These are phyloP conservation scores for Solanum dulcamara DNA, from an alignment of 257 asterid genomes.

Conservation along the genomic window DNA sequence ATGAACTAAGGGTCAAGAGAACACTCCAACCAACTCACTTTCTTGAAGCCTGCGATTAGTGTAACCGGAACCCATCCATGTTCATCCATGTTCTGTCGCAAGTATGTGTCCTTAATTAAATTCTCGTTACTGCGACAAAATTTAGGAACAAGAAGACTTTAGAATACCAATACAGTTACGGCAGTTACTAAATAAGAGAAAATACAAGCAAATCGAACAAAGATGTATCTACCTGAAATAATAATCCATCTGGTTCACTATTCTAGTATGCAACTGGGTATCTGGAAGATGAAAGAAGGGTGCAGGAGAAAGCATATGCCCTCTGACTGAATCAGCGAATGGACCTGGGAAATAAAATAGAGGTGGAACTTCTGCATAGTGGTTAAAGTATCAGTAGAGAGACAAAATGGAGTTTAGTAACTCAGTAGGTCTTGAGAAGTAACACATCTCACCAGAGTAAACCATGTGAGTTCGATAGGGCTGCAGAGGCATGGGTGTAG, in stretches of 20 bases:
- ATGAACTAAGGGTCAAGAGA: not conserved
- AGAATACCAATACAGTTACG: not conserved
- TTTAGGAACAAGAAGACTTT: not conserved
- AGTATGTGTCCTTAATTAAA: conserved; percentile 53
- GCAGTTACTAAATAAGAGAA: not conserved
- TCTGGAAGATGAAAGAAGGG: conserved; percentile 27
- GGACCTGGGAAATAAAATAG: conserved; percentile 34
- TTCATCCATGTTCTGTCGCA: conserved; percentile 69
- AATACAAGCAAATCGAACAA: not conserved
- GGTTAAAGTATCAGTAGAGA: conserved; percentile 8
- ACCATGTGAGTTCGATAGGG: conserved; percentile 36
- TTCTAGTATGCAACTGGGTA: conserved; percentile 41
- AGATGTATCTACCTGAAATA: conserved; percentile 48
- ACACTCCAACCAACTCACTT: conserved; percentile 25
- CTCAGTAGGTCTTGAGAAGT: not conserved
- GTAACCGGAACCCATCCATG: conserved; percentile 77
- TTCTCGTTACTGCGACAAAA: conserved; percentile 29
- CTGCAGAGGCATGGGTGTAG: conserved; percentile 27
- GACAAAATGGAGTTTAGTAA: not conserved
- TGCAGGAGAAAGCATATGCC: conserved; percentile 37
- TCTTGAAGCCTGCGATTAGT: conserved; percentile 62
- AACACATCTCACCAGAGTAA: conserved; percentile 45
- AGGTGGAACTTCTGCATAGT: conserved; percentile 42
- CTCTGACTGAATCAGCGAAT: conserved; percentile 39
- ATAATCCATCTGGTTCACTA: conserved; percentile 58